Evolutionary conservation across 495 filamentous ascomycete species (phyloP).

Genomic region (Chaetomium fimeti): DNA sequence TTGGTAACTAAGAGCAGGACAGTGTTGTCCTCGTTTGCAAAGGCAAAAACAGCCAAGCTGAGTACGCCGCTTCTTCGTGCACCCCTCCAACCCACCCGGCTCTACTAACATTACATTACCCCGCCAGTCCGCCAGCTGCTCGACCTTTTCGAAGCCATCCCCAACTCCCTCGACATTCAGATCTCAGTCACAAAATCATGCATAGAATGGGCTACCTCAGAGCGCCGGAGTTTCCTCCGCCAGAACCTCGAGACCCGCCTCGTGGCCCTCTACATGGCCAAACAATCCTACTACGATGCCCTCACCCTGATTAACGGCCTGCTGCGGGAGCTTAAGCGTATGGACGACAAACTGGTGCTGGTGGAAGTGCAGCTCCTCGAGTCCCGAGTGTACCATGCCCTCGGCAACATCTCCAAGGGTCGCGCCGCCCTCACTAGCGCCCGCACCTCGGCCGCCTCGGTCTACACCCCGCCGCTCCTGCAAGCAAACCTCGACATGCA

Average conservation of each 20-base stretch:
- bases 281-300: constrained; percentile 94
- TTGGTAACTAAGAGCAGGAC: constrained; percentile 87
- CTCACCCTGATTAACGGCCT: constrained; percentile 94
- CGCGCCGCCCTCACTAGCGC: constrained; percentile 92
- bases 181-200: constrained; percentile 92
- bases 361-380: constrained; percentile 99
- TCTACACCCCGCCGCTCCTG: constrained; percentile 92
- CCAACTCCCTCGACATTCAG: constrained; percentile 89
- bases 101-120: constrained; percentile 13
- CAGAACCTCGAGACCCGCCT: constrained; percentile 97
- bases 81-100: not conserved
- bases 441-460: constrained; percentile 89
- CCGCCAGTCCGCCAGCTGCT: constrained; percentile 87
- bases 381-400: constrained; percentile 92
- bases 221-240: constrained; percentile 89
- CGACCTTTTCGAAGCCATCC: constrained; percentile 90
- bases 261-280: constrained; percentile 89
- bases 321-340: constrained; percentile 89
- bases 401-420: constrained; percentile 94
- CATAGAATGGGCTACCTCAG: constrained; percentile 97
- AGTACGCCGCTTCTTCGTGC: constrained; percentile 56
- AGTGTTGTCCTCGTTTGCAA: constrained; percentile 90
- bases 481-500: constrained; percentile 99
- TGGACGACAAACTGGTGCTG: constrained; percentile 97
- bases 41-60: constrained; percentile 97